A percentile compares a stretch with the other conserved stretches of the same genome.
These are phyloP conservation scores for Nigrospora oryzae DNA, from an alignment of 2,329 filamentous ascomycete genomes.

Conservation along the genomic window DNA sequence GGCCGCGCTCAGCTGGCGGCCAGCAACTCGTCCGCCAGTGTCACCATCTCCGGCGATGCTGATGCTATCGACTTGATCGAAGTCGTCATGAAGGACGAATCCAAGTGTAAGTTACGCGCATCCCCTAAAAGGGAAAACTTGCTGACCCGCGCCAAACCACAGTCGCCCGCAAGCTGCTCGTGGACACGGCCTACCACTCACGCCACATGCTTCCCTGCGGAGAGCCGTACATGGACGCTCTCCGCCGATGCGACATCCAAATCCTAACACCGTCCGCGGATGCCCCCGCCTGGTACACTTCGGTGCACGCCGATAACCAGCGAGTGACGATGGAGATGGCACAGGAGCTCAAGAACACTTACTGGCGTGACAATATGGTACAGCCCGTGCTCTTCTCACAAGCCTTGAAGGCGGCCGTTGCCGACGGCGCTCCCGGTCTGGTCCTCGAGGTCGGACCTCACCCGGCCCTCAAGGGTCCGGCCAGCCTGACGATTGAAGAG, in stretches of 20 bases:
- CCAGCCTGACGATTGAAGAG: conserved; percentile 2
- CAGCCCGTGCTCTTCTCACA: conserved; percentile 31
- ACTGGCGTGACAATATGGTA: conserved; percentile 35
- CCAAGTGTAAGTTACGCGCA: too few species aligned
- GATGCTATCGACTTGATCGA: conserved; percentile 12
- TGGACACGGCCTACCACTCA: conserved; percentile 41
- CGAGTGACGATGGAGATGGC: background rate
- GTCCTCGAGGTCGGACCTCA: conserved; percentile 7
- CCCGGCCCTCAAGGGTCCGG: conserved; percentile 7
- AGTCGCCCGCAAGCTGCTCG: conserved; percentile 23
- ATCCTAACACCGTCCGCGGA: background rate
- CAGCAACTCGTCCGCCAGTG: conserved; percentile 24
- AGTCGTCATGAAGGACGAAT: too few species aligned
- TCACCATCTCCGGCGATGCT: conserved; percentile 25
- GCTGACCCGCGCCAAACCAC: too few species aligned
- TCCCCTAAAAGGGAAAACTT: too few species aligned
- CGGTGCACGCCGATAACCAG: background rate
- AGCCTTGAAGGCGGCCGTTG: conserved; percentile 20
- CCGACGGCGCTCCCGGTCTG: conserved; percentile 2
- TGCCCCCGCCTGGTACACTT: background rate
- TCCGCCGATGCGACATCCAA: background rate
- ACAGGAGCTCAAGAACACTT: conserved; percentile 7
- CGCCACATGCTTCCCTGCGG: conserved; percentile 32
- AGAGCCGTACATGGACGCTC: background rate
- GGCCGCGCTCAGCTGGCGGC: conserved; percentile 21